Evolutionary conservation across 139 green algal genomes (phyloP).

Genomic region (Spirogloea muscicola): DNA sequence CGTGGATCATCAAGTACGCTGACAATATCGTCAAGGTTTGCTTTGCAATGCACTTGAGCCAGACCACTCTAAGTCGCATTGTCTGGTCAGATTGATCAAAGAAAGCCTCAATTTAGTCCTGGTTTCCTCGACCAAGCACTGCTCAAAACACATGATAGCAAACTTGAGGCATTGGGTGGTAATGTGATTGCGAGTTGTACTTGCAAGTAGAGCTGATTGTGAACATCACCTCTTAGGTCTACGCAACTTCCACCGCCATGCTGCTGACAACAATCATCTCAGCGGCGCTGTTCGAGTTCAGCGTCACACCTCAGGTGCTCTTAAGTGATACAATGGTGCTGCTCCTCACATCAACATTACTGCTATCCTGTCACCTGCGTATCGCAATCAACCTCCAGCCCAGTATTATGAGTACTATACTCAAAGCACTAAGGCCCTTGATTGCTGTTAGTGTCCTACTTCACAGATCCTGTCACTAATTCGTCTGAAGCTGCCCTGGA

Average conservation of each 20-base stretch:
- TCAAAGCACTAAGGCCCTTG: no score
- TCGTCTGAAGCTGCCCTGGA: background rate
- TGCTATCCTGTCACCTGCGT: background rate
- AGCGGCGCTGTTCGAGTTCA: constrained; percentile 54
- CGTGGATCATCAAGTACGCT: constrained; percentile 72
- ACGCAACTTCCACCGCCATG: constrained; percentile 68
- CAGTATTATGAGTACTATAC: background rate
- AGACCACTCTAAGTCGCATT: constrained; percentile 3
- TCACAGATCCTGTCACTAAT: background rate
- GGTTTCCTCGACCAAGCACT: background rate
- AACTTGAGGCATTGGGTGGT: background rate
- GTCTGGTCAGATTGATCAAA: background rate
- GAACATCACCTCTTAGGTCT: constrained; percentile 44
- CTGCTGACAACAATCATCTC: constrained; percentile 61
- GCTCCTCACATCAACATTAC: background rate
- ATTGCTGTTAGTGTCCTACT: no score
- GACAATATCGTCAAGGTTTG: constrained; percentile 62
- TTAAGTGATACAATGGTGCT: background rate
- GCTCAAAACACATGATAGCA: background rate
- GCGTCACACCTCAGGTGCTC: constrained; percentile 52
- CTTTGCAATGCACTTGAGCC: background rate
- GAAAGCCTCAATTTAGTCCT: background rate
- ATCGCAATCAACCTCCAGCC: background rate
- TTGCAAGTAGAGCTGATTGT: no score
- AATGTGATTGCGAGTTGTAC: background rate